Conservation (phyloP, 1,139 yeast species). For the Saccharomyces hybrid region DNA sequence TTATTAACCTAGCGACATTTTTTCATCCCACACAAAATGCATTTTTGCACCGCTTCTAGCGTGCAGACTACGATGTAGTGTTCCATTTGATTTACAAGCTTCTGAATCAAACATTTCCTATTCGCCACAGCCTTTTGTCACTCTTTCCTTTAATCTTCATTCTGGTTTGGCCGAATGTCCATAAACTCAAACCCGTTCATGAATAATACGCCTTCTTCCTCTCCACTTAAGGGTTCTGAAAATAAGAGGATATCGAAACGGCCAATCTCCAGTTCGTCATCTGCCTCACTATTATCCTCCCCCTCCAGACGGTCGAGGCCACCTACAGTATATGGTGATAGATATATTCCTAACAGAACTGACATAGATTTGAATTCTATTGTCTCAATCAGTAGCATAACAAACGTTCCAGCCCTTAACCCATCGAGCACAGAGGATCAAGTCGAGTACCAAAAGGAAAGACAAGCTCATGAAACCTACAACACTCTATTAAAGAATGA, state of each 20-base stretch:
- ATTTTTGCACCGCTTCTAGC: not conserved
- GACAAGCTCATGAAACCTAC: slow-evolving; percentile 82
- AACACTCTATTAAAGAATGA: slow-evolving; percentile 82
- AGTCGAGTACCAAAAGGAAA: slow-evolving; percentile 58
- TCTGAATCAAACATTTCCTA: too few relatives aligned
- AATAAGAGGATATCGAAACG: slow-evolving; percentile 17
- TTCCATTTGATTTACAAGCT: too few relatives aligned
- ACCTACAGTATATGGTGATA: slow-evolving; percentile 49
- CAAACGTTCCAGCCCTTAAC: slow-evolving; percentile 19
- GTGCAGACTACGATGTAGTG: not conserved
- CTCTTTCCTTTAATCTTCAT: not conserved
- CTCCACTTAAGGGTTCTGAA: slow-evolving; percentile 21
- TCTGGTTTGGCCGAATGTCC: slow-evolving; percentile 6
- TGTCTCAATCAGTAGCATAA: slow-evolving; percentile 44
- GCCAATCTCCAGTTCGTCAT: slow-evolving; percentile 18
- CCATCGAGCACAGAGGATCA: slow-evolving; percentile 43
- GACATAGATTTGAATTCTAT: slow-evolving; percentile 89
- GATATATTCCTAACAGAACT: slow-evolving; percentile 79
- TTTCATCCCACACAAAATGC: not conserved
- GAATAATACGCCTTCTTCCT: slow-evolving; percentile 28
- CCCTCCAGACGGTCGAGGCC: slow-evolving; percentile 28
- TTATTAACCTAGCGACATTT: not conserved
- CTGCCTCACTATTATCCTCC: slow-evolving; percentile 23
- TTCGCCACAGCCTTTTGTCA: not conserved
- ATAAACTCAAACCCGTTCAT: slow-evolving; percentile 25